Conservation (phyloP, 495 filamentous ascomycete species). For the Penicillium fimorum region DNA sequence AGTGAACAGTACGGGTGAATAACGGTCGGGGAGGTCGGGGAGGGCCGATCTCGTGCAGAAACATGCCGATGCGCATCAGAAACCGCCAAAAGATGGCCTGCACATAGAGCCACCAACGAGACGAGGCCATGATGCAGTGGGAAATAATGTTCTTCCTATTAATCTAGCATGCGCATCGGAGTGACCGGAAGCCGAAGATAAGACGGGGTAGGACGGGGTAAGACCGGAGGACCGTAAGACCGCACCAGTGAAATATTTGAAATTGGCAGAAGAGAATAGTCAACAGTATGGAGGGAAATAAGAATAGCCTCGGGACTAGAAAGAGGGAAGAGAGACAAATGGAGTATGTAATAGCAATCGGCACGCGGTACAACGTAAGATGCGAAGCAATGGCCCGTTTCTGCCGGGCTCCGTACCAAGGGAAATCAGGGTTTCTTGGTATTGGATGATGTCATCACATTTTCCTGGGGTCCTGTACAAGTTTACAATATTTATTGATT, state of each 20-base stretch:
- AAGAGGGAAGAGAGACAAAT: background rate
- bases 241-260: background rate
- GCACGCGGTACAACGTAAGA: background rate
- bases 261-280: background rate
- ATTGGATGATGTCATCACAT: constrained; percentile 6
- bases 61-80: constrained; percentile 78
- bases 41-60: constrained; percentile 65
- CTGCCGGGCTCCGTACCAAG: constrained; percentile 3
- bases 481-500: background rate
- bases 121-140: constrained; percentile 39
- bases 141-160: background rate
- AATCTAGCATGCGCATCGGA: constrained; percentile 1
- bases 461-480: background rate
- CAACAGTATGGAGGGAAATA: background rate
- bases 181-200: background rate
- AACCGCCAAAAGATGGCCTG: constrained; percentile 75
- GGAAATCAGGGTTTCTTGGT: constrained; percentile 10
- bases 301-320: background rate
- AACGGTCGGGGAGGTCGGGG: constrained; percentile 64
- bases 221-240: background rate
- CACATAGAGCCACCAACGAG: constrained; percentile 66
- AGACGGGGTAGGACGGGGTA: background rate
- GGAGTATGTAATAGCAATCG: no score
- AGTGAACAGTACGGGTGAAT: constrained; percentile 63
- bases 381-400: background rate